Conservation (phyloP, 2,329 filamentous ascomycete species). For the Calonectria pseudoreteaudii region DNA sequence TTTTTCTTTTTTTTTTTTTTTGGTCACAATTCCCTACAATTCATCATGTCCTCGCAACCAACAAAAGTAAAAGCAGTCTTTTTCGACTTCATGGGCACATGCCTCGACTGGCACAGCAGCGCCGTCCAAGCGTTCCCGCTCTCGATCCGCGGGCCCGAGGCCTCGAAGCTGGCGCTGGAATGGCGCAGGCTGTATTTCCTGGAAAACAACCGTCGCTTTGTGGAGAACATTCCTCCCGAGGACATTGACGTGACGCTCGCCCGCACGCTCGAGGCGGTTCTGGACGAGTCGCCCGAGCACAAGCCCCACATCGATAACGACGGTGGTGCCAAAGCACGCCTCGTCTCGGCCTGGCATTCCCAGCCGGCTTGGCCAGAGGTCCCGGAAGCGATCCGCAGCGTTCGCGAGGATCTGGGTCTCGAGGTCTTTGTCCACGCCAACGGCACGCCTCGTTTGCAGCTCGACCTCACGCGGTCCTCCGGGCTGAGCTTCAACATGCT, state of each 20-base stretch:
- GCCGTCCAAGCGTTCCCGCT: slow-evolving; percentile 51
- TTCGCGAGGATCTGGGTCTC: slow-evolving; percentile 50
- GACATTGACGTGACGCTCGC: slow-evolving; percentile 64
- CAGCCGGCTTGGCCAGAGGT: slow-evolving; percentile 66
- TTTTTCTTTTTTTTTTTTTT: neutral
- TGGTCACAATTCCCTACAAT: neutral
- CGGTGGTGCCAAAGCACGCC: slow-evolving; percentile 30
- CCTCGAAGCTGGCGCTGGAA: slow-evolving; percentile 58
- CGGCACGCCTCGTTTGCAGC: slow-evolving; percentile 65
- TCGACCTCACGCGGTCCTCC: slow-evolving; percentile 62
- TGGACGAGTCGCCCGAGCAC: slow-evolving; percentile 32
- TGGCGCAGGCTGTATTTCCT: slow-evolving; percentile 65
- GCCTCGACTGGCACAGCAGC: slow-evolving; percentile 64
- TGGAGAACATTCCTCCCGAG: slow-evolving; percentile 49
- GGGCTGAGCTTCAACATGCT: slow-evolving; percentile 62
- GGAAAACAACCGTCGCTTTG: slow-evolving; percentile 54
- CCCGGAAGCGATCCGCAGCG: slow-evolving; percentile 50
- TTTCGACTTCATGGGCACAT: slow-evolving; percentile 71
- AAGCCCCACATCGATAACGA: slow-evolving; percentile 29
- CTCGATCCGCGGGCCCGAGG: slow-evolving; percentile 43
- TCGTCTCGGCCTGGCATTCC: slow-evolving; percentile 59
- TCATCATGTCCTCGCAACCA: slow-evolving; percentile 18
- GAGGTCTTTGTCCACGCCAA: slow-evolving; percentile 66
- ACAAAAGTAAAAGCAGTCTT: slow-evolving; percentile 58
- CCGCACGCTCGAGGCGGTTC: slow-evolving; percentile 51